These are phyloP conservation scores for Aegilops tauschii DNA, from an alignment of 176 grass and related monocot genomes.

Conservation along the genomic window DNA sequence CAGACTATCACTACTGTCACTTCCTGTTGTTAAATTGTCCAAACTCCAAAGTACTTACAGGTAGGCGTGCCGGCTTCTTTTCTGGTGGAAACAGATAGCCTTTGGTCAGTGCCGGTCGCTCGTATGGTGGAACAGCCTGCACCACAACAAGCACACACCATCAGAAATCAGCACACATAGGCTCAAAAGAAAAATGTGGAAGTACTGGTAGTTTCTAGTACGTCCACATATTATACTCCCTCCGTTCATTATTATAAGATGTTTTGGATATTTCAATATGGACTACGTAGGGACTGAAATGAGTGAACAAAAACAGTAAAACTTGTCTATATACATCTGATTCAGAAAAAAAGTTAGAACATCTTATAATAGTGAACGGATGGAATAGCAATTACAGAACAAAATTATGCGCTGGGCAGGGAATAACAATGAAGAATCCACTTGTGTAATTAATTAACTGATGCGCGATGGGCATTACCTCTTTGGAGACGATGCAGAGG, in stretches of 20 bases:
- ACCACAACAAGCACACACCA: constrained; percentile 3
- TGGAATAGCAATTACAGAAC: neutral
- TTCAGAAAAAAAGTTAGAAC: no score
- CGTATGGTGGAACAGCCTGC: constrained; percentile 79
- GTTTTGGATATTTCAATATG: no score
- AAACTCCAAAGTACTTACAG: constrained; percentile 40
- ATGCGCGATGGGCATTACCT: constrained; percentile 35
- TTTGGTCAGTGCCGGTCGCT: constrained; percentile 90
- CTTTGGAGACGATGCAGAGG: constrained; percentile 92
- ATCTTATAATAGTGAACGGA: no score
- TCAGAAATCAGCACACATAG: constrained; percentile 8
- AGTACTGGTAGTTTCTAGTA: neutral
- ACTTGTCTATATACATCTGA: no score
- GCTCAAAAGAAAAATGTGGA: neutral
- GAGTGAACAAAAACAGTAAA: no score
- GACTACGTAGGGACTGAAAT: no score
- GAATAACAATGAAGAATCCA: neutral
- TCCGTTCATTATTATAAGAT: no score
- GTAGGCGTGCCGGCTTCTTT: constrained; percentile 88
- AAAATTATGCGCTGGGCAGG: neutral
- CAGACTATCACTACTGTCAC: neutral
- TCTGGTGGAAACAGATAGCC: constrained; percentile 89
- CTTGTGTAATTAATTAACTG: neutral
- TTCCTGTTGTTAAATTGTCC: neutral
- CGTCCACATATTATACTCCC: no score